These are phyloP conservation scores for Phyllosticta capitalensis DNA, from an alignment of 2,329 filamentous ascomycete species.

Conservation along the genomic window DNA sequence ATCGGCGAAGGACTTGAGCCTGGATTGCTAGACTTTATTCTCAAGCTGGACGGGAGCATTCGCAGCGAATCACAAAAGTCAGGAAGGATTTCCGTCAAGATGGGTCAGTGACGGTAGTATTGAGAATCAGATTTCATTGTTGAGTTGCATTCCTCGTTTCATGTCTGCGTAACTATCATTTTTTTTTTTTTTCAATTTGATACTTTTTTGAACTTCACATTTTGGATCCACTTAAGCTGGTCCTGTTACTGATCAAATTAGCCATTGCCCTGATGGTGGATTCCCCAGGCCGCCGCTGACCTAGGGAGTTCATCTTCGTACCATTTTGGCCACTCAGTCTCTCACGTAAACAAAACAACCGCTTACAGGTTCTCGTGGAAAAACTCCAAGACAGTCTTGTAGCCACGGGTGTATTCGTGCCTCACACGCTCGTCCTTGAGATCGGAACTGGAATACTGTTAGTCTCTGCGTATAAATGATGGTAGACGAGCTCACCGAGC, in stretches of 20 bases:
- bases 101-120: no score
- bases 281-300: background rate
- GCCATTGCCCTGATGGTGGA: background rate
- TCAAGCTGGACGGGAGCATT: no score
- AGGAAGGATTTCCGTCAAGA: no score
- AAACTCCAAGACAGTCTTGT: constrained; percentile 40
- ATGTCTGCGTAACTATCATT: background rate
- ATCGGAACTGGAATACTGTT: constrained; percentile 25
- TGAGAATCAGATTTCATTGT: no score
- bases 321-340: background rate
- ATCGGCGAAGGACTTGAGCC: no score
- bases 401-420: constrained; percentile 41
- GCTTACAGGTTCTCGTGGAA: constrained; percentile 46
- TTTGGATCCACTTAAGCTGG: background rate
- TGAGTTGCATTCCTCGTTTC: background rate
- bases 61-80: no score
- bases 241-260: background rate
- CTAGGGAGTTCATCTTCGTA: background rate
- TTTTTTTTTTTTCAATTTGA: background rate
- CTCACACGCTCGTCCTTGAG: constrained; percentile 39
- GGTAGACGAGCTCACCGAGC: constrained; percentile 20
- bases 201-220: background rate
- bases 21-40: no score
- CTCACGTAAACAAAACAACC: constrained; percentile 3
- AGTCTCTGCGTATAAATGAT: background rate